phyloP scores from a whole-genome alignment of 163 green algal species.

The Scenedesmus sp. region DNA sequence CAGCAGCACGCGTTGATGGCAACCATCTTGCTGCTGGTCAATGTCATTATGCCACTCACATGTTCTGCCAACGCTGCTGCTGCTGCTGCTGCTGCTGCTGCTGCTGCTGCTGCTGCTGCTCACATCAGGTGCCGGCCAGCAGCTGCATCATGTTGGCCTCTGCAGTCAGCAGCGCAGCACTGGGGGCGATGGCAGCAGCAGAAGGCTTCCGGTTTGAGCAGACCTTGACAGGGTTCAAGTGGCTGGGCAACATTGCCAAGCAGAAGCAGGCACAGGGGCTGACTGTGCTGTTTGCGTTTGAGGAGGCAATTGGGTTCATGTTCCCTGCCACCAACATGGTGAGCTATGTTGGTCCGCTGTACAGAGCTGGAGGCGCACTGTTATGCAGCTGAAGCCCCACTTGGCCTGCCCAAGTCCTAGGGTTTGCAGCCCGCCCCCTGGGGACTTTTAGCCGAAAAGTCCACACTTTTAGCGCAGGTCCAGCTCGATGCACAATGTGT shows the following conservation, averaged over 20 bases:
- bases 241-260: slow-evolving; percentile 73
- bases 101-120: not conserved
- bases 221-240: slow-evolving; percentile 79
- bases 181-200: slow-evolving; percentile 67
- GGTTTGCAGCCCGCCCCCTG: too few relatives aligned
- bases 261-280: slow-evolving; percentile 66
- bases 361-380: not conserved
- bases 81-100: not conserved
- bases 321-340: slow-evolving; percentile 62
- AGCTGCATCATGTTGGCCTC: slow-evolving; percentile 74
- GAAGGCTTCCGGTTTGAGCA: slow-evolving; percentile 70
- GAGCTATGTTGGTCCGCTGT: not conserved
- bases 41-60: too few relatives aligned
- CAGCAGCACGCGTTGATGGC: not conserved
- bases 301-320: slow-evolving; percentile 84
- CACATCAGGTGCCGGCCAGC: not conserved
- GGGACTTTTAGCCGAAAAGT: too few relatives aligned
- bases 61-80: too few relatives aligned
- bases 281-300: slow-evolving; percentile 74
- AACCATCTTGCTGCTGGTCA: too few relatives aligned
- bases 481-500: too few relatives aligned
- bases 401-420: not conserved
- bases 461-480: too few relatives aligned
- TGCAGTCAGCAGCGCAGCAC: slow-evolving; percentile 72
- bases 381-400: not conserved